Evolutionary conservation across 352 stramenopile genomes (phyloP).

Genomic region (Globisporangium barbulae): DNA sequence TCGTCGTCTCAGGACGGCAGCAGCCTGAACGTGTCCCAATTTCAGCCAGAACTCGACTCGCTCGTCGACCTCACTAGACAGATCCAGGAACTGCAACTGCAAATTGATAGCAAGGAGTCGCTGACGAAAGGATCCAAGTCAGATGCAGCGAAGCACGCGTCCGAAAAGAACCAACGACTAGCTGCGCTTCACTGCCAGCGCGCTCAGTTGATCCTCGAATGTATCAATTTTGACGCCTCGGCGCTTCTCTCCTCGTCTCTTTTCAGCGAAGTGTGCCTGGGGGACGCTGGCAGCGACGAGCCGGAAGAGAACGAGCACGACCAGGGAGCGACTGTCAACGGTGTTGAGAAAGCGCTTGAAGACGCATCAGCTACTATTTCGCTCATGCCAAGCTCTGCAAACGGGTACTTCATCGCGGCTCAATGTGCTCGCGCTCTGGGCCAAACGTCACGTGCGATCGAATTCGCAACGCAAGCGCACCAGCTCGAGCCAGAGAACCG

Average conservation of each 20-base stretch:
- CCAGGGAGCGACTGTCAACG: slow-evolving; percentile 19
- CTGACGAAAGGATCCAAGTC: not conserved
- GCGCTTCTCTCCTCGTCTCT: slow-evolving; percentile 16
- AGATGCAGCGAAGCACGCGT: not conserved
- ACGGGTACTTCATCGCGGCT: slow-evolving; percentile 31
- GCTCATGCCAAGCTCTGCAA: not conserved
- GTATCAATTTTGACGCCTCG: slow-evolving; percentile 39
- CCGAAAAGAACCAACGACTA: slow-evolving; percentile 18
- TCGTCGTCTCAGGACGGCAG: not conserved
- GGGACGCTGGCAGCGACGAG: slow-evolving; percentile 19
- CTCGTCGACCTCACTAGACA: slow-evolving; percentile 11
- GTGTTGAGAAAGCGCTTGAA: slow-evolving; percentile 40
- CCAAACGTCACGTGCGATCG: slow-evolving; percentile 24
- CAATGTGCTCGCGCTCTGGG: slow-evolving; percentile 43
- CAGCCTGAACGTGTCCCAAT: not conserved
- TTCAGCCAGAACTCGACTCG: slow-evolving; percentile 5
- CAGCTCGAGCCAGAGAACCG: slow-evolving; percentile 19
- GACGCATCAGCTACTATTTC: slow-evolving; percentile 28
- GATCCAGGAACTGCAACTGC: slow-evolving; percentile 9
- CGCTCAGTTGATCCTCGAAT: slow-evolving; percentile 30
- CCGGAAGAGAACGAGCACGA: slow-evolving; percentile 7
- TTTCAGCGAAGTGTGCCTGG: slow-evolving; percentile 1
- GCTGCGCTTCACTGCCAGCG: slow-evolving; percentile 33
- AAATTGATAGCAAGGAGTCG: not conserved
- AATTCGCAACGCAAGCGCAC: slow-evolving; percentile 22